phyloP scores from a whole-genome alignment of 768 basidiomycete genomes.

The Naematelia aurantialba region DNA sequence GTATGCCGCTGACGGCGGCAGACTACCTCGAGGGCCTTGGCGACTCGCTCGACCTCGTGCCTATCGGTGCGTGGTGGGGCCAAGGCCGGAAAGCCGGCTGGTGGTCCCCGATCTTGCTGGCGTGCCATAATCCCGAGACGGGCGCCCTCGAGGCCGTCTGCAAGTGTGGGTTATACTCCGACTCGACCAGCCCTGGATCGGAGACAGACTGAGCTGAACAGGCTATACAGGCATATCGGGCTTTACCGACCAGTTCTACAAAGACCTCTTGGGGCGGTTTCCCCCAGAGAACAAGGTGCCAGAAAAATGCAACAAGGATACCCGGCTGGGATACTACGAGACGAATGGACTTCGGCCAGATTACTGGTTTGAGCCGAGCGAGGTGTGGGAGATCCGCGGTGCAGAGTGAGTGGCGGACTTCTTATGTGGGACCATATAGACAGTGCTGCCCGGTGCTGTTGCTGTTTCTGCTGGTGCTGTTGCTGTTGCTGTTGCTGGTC shows the following conservation, averaged over 20 bases:
- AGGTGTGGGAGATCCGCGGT: slow-evolving; percentile 71
- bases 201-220: neutral
- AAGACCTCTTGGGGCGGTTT: slow-evolving; percentile 67
- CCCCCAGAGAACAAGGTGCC: slow-evolving; percentile 54
- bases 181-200: neutral
- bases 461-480: slow-evolving; percentile 50
- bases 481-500: no score
- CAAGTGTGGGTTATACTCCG: slow-evolving; percentile 80
- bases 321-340: slow-evolving; percentile 34
- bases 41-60: slow-evolving; percentile 60
- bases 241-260: slow-evolving; percentile 64
- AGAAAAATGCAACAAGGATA: slow-evolving; percentile 60
- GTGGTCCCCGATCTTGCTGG: slow-evolving; percentile 88
- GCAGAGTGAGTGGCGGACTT: slow-evolving; percentile 51
- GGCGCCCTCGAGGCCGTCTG: slow-evolving; percentile 71
- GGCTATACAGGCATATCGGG: slow-evolving; percentile 53
- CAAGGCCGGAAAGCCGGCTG: slow-evolving; percentile 82
- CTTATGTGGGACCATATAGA: no score
- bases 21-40: slow-evolving; percentile 78
- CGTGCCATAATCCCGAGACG: slow-evolving; percentile 63
- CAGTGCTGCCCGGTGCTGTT: no score
- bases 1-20: no score
- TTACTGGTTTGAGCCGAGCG: slow-evolving; percentile 52
- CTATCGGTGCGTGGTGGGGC: slow-evolving; percentile 74
- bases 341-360: slow-evolving; percentile 49